phyloP scores from a whole-genome alignment of 306 rosid genomes.

The Abrus pulchellus region DNA sequence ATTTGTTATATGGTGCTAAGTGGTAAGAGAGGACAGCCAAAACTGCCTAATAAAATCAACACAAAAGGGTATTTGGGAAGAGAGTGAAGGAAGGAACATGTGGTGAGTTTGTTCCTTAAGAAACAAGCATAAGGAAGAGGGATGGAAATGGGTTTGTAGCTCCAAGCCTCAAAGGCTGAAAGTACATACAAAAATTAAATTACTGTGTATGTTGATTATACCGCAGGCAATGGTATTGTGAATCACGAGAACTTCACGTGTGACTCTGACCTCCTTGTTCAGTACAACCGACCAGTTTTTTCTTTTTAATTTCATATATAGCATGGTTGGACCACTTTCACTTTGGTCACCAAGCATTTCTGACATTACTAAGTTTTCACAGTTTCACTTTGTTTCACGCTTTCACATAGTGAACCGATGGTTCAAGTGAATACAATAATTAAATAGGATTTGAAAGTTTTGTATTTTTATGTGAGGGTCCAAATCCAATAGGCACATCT shows the following conservation, averaged over 20 bases:
- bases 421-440: neutral
- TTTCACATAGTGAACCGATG: constrained; percentile 18
- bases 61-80: constrained; percentile 36
- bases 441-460: neutral
- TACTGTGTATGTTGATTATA: constrained; percentile 55
- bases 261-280: constrained; percentile 75
- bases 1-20: constrained; percentile 30
- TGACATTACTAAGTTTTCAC: constrained; percentile 52
- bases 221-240: constrained; percentile 79
- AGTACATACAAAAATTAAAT: constrained; percentile 20
- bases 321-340: constrained; percentile 60
- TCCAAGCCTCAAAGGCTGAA: neutral
- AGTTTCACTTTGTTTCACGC: constrained; percentile 46
- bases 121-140: constrained; percentile 55
- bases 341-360: constrained; percentile 59
- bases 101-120: constrained; percentile 43
- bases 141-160: constrained; percentile 41
- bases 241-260: constrained; percentile 96
- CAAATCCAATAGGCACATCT: neutral
- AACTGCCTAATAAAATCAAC: constrained; percentile 34
- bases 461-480: neutral
- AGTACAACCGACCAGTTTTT: constrained; percentile 56
- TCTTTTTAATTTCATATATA: constrained; percentile 42
- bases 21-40: constrained; percentile 36
- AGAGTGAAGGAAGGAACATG: constrained; percentile 55